phyloP scores from a whole-genome alignment of 2,329 filamentous ascomycete species.

The Trichoderma cornu-damae region DNA sequence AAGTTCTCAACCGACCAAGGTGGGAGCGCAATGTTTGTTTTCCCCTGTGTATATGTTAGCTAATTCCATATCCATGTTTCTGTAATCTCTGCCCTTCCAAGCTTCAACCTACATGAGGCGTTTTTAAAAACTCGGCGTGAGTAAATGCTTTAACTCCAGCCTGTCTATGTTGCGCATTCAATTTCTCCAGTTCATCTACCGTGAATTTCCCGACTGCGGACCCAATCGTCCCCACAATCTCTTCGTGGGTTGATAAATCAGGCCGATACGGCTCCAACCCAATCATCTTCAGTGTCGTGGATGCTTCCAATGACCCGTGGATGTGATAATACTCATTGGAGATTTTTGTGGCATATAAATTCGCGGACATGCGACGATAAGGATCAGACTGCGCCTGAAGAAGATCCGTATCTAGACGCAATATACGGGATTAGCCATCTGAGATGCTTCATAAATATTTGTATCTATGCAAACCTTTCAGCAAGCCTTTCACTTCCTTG shows the following conservation, averaged over 20 bases:
- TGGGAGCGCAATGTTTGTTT: constrained; percentile 36
- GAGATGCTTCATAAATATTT: not conserved
- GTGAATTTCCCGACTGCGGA: constrained; percentile 52
- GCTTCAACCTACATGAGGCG: constrained; percentile 36
- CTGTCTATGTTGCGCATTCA: constrained; percentile 52
- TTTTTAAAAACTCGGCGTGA: constrained; percentile 54
- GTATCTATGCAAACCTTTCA: constrained; percentile 28
- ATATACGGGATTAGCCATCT: not conserved
- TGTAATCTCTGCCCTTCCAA: not conserved
- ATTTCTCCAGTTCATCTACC: constrained; percentile 50
- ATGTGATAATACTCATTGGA: constrained; percentile 67
- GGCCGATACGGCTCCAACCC: constrained; percentile 58
- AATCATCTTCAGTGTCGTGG: constrained; percentile 64
- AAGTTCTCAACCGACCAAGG: constrained; percentile 49
- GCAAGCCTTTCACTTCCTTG: constrained; percentile 28
- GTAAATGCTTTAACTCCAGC: constrained; percentile 57
- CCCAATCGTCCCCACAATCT: constrained; percentile 57
- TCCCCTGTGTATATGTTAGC: constrained; percentile 37
- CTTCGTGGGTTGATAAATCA: constrained; percentile 54
- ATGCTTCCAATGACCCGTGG: constrained; percentile 68
- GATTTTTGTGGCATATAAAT: constrained; percentile 64
- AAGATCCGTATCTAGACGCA: constrained; percentile 60
- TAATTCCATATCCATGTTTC: no score
- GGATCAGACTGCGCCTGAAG: constrained; percentile 64
- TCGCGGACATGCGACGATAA: constrained; percentile 68